Evolutionary conservation across 768 basidiomycete species (phyloP), one percentile per base, ranked within the genome.

Genomic region (Arthromyces matolae): DNA sequence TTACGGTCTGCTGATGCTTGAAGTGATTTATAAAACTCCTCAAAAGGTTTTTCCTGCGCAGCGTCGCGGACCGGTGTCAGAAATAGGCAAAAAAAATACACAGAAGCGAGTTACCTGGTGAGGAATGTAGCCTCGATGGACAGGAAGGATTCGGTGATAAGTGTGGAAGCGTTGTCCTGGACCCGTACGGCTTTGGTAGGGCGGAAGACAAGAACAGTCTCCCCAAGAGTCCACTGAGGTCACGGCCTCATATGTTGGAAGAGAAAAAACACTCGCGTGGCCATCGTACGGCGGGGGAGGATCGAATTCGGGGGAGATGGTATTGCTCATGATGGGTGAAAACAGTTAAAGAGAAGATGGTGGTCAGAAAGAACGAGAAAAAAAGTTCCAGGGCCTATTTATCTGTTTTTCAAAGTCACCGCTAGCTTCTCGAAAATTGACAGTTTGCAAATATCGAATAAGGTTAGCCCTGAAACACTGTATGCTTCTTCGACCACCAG

Each of bases 141-240:
- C 39, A 5, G 47, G 45, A 7, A 39, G 44, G 24, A 47, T 27
- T 3, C 47, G 42, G 29, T 27, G 41, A n/a, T 58, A 58, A 0
- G 56, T 51, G 14, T 53, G 54, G 18, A 22, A 55, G 1, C 54
- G 48, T 9, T 41, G 28, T 1, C 47, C 46, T 5, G n/a, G n/a
- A n/a, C n/a, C n/a, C n/a, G 50, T 45, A 4, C 56, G 48, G 8
- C 33, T 28, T 16, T 45, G 47, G 16, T 58, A 58, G 0, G 51
- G 32, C 1, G 56, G 54, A 5, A 58, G 42, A 9, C 56, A 42
- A 5, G 32, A 50, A 4, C 54, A 48, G 34, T 58, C 54, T 4
- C 25, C 45, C 31, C 46, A 51, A 20, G 40, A 42, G 25, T 52
- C 45, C 0, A 31, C 8, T 3, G 23, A 19, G 33, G 43, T 50